Percentiles rank a stretch among this genome's conserved stretches.
Conservation (phyloP, 2,329 filamentous ascomycete species). For the Capronia epimyces region DNA sequence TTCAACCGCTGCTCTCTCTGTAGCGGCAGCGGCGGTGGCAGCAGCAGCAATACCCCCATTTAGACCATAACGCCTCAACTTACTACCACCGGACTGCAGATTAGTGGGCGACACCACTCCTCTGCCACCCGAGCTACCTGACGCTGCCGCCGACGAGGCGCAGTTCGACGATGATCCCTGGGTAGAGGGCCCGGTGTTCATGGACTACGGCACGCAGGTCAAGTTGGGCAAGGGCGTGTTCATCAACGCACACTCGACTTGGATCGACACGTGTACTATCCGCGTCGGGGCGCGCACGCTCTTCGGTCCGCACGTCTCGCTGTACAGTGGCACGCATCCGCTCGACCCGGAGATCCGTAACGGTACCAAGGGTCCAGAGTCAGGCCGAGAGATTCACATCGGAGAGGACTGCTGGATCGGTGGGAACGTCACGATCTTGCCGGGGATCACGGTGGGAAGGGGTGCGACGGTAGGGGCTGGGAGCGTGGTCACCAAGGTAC, state of each 20-base stretch:
- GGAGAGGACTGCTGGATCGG: conserved; percentile 48
- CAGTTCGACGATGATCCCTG: conserved; percentile 61
- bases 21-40: too few species aligned
- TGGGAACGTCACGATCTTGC: conserved; percentile 42
- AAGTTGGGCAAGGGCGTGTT: conserved; percentile 65
- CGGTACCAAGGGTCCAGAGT: conserved; percentile 68
- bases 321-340: conserved; percentile 72
- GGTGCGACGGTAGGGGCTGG: conserved; percentile 41
- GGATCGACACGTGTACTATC: conserved; percentile 71
- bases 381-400: conserved; percentile 62
- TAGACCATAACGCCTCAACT: not conserved
- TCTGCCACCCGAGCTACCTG: conserved; percentile 55
- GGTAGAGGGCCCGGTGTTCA: conserved; percentile 63
- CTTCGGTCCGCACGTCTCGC: conserved; percentile 69
- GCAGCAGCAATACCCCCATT: too few species aligned
- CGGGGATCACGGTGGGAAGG: conserved; percentile 40
- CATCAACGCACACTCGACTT: conserved; percentile 68
- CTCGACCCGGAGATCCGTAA: conserved; percentile 68
- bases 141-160: conserved; percentile 60
- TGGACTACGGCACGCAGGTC: conserved; percentile 75
- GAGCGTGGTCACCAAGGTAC: conserved; percentile 47
- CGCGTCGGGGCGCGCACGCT: conserved; percentile 71
- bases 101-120: conserved; percentile 34
- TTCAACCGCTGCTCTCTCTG: not conserved
- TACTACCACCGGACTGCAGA: not conserved